Evolutionary conservation across 768 basidiomycete species (phyloP).

Genomic region (Phylloporus arenicola): DNA sequence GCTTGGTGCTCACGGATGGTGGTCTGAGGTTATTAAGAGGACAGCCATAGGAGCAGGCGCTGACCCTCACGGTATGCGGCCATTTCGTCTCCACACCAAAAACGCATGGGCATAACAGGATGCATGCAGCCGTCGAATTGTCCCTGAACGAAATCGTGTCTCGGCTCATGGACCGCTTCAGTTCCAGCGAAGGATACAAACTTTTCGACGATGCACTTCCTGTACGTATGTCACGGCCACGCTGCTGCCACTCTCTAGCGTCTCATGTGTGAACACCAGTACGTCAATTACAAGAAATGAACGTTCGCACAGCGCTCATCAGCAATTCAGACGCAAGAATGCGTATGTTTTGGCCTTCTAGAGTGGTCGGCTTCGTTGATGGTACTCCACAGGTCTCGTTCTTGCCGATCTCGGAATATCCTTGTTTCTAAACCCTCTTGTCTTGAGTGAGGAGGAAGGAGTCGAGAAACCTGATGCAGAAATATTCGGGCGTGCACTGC

Average conservation of each 20-base stretch:
- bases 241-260: neutral
- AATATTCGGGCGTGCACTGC: conserved; percentile 49
- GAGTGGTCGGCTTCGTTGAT: neutral
- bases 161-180: conserved; percentile 60
- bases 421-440: conserved; percentile 42
- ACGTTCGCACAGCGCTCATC: conserved; percentile 52
- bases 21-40: conserved; percentile 68
- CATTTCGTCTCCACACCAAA: conserved; percentile 13
- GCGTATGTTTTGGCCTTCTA: conserved; percentile 39
- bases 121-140: conserved; percentile 45
- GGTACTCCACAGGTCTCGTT: conserved; percentile 35
- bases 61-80: conserved; percentile 43
- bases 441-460: conserved; percentile 68
- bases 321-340: conserved; percentile 73
- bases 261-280: conserved; percentile 32
- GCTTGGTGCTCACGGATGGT: conserved; percentile 57
- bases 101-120: conserved; percentile 16
- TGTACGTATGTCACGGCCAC: conserved; percentile 34
- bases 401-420: conserved; percentile 59
- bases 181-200: conserved; percentile 64
- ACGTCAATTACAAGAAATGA: conserved; percentile 38
- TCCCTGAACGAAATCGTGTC: conserved; percentile 54
- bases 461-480: conserved; percentile 61
- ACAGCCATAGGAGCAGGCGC: conserved; percentile 77
- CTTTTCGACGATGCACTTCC: conserved; percentile 49